Evolutionary conservation across 225 moss, liverwort and hornwort genomes (phyloP), one percentile per base, ranked within the genome.

Genomic region (Sphagnum tenellum): DNA sequence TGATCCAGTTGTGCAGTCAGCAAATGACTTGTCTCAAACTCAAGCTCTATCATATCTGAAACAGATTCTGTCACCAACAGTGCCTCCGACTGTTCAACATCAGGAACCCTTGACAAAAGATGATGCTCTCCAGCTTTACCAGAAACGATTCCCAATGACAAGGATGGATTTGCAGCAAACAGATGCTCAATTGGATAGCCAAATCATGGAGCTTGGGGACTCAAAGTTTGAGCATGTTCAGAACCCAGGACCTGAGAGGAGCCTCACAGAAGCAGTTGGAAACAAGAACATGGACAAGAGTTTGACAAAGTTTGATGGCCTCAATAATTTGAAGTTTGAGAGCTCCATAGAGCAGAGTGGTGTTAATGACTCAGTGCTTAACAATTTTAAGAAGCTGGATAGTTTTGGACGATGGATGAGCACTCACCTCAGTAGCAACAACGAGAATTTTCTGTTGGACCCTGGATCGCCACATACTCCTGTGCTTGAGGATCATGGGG

Each of bases 371-470:
- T 47, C n/a, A 11, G 66, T 59, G 48, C 73, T 66, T 10, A 77
- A 78, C 44, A 72, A 48, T 45, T 61, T 78, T 9, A 60, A 65
- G 44, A 84, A 84, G 50, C 46, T 66, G 51, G 84, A 84, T 52
- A 84, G 84, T 61, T 98, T 98, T 72, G 90, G 87, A 61, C 84
- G 87, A 64, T 98, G 92, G 92, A 86, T 98, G 81, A 76, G 73
- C 56, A 69, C 29, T 29, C 29, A 29, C 29, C 29, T 29, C 29
- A 29, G 29, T 29, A 29, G 29, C 29, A 29, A 29, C 29, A 29
- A 29, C 1, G 29, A 29, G 29, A 29, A 29, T 29, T 29, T 29
- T 29, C 29, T 29, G 29, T 29, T 29, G 29, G 29, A 64, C 55
- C 64, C 70, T 4, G 50, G 75, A 49, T 84, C 79, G 79, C 66